Evolutionary conservation across 139 green algal species (phyloP).

Genomic region (Chlorella sp.): DNA sequence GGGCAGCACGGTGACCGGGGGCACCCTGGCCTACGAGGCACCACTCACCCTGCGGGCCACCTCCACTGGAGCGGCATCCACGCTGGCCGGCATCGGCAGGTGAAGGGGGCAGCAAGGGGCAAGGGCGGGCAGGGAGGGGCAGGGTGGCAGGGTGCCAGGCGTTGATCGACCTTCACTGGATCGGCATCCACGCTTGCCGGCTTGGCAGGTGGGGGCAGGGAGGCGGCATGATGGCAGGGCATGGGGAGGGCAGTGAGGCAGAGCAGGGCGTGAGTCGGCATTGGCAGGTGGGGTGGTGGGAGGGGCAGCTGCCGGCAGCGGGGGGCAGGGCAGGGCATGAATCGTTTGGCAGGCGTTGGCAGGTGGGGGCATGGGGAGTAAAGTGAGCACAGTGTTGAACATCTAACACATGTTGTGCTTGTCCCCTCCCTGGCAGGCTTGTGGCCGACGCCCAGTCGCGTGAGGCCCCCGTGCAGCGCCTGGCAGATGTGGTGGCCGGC

Average conservation of each 20-base stretch:
- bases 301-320: background rate
- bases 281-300: background rate
- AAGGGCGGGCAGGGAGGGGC: too few relatives aligned
- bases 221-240: too few relatives aligned
- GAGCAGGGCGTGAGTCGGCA: background rate
- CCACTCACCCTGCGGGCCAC: slow-evolving; percentile 76
- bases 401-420: too few relatives aligned
- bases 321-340: too few relatives aligned
- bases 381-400: too few relatives aligned
- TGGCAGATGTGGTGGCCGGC: slow-evolving; percentile 91
- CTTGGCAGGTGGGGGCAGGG: slow-evolving; percentile 62
- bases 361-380: too few relatives aligned
- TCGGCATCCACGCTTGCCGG: slow-evolving; percentile 74
- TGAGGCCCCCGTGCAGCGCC: slow-evolving; percentile 89
- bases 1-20: slow-evolving; percentile 75
- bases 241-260: too few relatives aligned
- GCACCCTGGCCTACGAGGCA: slow-evolving; percentile 87
- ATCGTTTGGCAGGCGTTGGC: too few relatives aligned
- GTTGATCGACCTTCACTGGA: slow-evolving; percentile 77
- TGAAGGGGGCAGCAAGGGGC: too few relatives aligned
- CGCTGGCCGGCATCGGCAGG: slow-evolving; percentile 77
- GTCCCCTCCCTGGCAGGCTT: slow-evolving; percentile 59
- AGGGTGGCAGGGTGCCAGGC: too few relatives aligned
- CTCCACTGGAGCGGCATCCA: slow-evolving; percentile 71
- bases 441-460: slow-evolving; percentile 82